These are phyloP conservation scores for Coffea eugenioides DNA, from an alignment of 257 asterid species.

Conservation along the genomic window DNA sequence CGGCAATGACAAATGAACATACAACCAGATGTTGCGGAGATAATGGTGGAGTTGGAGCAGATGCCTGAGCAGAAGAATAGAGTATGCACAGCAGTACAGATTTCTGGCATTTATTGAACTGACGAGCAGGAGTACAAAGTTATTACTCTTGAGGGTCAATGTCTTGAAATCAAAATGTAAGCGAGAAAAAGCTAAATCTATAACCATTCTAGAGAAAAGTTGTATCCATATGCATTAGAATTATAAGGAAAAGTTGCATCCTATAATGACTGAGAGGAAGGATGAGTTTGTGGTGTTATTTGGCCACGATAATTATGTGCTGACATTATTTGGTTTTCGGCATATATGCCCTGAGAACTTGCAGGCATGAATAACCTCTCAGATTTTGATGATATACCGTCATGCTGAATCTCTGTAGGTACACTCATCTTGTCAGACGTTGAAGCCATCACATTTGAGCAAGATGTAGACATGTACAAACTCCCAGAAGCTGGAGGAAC, in stretches of 20 bases:
- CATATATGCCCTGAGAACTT: constrained; percentile 28
- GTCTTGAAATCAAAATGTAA: too few species aligned
- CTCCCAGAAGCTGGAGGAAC: not conserved
- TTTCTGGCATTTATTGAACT: constrained; percentile 2
- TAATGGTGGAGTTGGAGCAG: too few species aligned
- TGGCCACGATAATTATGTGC: constrained; percentile 17
- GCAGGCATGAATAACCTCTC: constrained; percentile 27
- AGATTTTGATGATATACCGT: constrained; percentile 11
- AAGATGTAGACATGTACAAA: constrained; percentile 12
- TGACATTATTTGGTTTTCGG: constrained; percentile 10
- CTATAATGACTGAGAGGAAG: constrained; percentile 9
- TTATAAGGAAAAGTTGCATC: not conserved
- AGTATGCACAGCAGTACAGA: not conserved
- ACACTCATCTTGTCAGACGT: constrained; percentile 17
- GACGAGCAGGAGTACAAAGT: not conserved
- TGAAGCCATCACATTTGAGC: constrained; percentile 11
- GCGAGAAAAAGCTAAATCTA: too few species aligned
- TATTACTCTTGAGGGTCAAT: too few species aligned
- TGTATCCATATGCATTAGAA: too few species aligned
- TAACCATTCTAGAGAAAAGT: too few species aligned
- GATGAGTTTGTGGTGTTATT: constrained; percentile 8
- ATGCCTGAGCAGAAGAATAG: not conserved
- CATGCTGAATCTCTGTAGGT: constrained; percentile 13
- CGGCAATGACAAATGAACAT: too few species aligned
- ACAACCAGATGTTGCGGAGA: too few species aligned